These are phyloP conservation scores for Aspergillus amoenus DNA, from an alignment of 2,329 filamentous ascomycete genomes.

Conservation along the genomic window DNA sequence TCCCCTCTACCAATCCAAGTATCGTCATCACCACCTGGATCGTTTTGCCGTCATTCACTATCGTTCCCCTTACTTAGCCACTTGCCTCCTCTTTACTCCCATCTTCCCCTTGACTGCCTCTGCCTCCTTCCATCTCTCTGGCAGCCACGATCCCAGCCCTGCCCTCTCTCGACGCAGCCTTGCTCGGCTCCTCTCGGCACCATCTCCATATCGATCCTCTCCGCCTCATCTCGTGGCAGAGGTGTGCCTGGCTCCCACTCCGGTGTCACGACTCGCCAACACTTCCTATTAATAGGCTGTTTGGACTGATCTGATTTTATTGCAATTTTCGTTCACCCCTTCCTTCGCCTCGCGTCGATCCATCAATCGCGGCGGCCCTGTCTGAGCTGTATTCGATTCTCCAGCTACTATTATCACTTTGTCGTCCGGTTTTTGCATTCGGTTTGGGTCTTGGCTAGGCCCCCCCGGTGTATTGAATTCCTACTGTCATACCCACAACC, in stretches of 20 bases:
- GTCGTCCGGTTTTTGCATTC: conserved; percentile 15
- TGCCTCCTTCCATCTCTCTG: neutral
- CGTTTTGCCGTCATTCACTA: conserved; percentile 2
- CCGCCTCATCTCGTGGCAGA: neutral
- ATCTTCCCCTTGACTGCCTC: neutral
- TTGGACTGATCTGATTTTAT: conserved; percentile 16
- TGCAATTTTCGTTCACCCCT: conserved; percentile 6
- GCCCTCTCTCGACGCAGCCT: neutral
- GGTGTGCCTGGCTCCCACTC: neutral
- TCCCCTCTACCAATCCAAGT: neutral
- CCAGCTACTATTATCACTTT: conserved; percentile 1
- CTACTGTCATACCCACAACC: conserved; percentile 20
- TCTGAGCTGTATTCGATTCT: neutral
- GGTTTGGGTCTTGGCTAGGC: conserved; percentile 20
- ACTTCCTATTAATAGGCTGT: conserved; percentile 8
- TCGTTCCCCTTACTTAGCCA: conserved; percentile 3
- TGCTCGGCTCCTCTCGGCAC: conserved; percentile 2
- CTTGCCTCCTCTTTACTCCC: neutral
- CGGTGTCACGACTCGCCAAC: neutral
- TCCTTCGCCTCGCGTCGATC: conserved; percentile 11
- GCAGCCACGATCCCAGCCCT: neutral
- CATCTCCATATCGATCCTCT: neutral
- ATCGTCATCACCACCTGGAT: conserved; percentile 2
- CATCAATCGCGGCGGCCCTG: neutral
- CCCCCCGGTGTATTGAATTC: conserved; percentile 14